Evolutionary conservation across 352 stramenopile species (phyloP).

Genomic region (Pythium coloratum): DNA sequence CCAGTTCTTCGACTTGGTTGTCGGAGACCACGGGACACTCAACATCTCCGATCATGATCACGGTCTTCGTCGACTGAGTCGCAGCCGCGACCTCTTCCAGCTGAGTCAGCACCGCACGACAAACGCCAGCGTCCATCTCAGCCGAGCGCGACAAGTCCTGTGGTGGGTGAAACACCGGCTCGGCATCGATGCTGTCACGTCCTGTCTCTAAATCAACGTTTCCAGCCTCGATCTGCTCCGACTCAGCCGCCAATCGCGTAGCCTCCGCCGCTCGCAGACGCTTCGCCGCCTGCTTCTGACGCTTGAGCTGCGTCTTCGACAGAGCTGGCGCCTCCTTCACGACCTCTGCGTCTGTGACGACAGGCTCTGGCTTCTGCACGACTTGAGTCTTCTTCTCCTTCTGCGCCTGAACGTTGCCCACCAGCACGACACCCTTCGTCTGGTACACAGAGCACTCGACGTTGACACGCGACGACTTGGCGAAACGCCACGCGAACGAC

Average conservation of each 20-base stretch:
- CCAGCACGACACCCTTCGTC: slow-evolving; percentile 29
- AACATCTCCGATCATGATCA: slow-evolving; percentile 64
- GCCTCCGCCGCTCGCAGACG: background rate
- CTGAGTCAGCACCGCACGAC: slow-evolving; percentile 49
- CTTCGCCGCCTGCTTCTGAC: slow-evolving; percentile 10
- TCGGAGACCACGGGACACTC: slow-evolving; percentile 47
- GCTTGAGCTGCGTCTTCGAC: slow-evolving; percentile 12
- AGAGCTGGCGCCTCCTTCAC: background rate
- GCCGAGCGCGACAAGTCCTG: slow-evolving; percentile 31
- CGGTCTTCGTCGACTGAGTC: slow-evolving; percentile 9
- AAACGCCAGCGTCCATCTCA: slow-evolving; percentile 53
- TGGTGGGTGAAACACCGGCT: slow-evolving; percentile 44
- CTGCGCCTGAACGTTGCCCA: slow-evolving; percentile 22
- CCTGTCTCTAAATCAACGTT: slow-evolving; percentile 21
- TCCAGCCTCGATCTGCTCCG: slow-evolving; percentile 9
- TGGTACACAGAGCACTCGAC: slow-evolving; percentile 45
- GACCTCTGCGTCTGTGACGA: background rate
- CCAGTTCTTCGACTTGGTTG: slow-evolving; percentile 21
- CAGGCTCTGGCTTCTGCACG: background rate
- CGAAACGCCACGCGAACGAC: slow-evolving; percentile 41
- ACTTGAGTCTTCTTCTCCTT: slow-evolving; percentile 8
- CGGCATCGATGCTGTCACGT: slow-evolving; percentile 12
- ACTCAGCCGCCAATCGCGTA: slow-evolving; percentile 17
- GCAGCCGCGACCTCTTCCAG: slow-evolving; percentile 41
- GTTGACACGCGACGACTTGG: slow-evolving; percentile 20